phyloP scores from a whole-genome alignment of 352 stramenopile genomes.

The Phytophthora pini region DNA sequence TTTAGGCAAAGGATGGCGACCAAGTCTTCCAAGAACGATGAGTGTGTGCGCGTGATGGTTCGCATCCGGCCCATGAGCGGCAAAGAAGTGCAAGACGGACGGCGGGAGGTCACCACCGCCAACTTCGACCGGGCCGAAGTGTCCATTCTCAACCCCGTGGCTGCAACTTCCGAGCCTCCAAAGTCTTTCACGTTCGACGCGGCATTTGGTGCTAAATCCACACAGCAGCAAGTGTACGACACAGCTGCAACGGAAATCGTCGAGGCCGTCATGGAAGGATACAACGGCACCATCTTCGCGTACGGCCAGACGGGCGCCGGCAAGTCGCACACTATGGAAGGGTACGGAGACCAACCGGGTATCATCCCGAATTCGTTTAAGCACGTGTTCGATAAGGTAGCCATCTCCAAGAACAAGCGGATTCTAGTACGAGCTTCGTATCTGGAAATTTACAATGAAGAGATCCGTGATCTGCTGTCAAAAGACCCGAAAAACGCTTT shows the following conservation, averaged over 20 bases:
- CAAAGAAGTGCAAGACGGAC: slow-evolving; percentile 95
- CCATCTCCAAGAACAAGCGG: slow-evolving; percentile 92
- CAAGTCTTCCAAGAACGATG: slow-evolving; percentile 75
- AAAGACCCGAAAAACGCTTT: slow-evolving; percentile 81
- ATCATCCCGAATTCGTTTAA: slow-evolving; percentile 93
- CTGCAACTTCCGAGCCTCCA: slow-evolving; percentile 69
- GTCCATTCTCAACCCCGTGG: slow-evolving; percentile 87
- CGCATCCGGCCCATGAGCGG: slow-evolving; percentile 95
- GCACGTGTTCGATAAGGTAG: slow-evolving; percentile 89
- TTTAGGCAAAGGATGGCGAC: slow-evolving; percentile 34
- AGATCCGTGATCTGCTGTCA: slow-evolving; percentile 95
- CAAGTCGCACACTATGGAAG: slow-evolving; percentile 91
- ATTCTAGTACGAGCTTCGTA: slow-evolving; percentile 97
- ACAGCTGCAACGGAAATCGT: slow-evolving; percentile 91
- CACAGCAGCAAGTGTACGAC: slow-evolving; percentile 95
- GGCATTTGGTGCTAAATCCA: slow-evolving; percentile 93
- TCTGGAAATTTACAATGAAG: slow-evolving; percentile 98
- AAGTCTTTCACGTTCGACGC: slow-evolving; percentile 98
- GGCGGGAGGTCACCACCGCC: slow-evolving; percentile 78
- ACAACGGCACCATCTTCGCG: slow-evolving; percentile 94
- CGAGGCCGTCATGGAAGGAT: slow-evolving; percentile 89
- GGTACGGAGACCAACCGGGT: slow-evolving; percentile 77
- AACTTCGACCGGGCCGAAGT: slow-evolving; percentile 93
- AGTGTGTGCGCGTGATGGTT: slow-evolving; percentile 97
- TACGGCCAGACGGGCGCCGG: slow-evolving; percentile 93